Conservation (phyloP, 2,329 filamentous ascomycete genomes). For the Colletotrichum truncatum region DNA sequence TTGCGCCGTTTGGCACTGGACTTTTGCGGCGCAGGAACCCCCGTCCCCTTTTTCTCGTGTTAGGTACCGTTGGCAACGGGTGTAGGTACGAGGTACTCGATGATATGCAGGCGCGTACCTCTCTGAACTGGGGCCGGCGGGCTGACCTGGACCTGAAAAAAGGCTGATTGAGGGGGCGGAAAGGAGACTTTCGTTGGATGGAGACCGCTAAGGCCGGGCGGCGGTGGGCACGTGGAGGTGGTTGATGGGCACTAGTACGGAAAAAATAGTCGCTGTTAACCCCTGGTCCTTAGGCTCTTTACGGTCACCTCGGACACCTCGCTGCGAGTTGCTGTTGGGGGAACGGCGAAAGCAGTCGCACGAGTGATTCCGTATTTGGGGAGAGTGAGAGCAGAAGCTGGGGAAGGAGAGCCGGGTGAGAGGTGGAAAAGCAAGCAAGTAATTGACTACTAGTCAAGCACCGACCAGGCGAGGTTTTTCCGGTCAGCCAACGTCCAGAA, state of each 20-base stretch:
- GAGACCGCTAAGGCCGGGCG: slow-evolving; percentile 16
- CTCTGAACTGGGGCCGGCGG: background rate
- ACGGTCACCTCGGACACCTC: background rate
- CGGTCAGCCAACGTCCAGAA: no score
- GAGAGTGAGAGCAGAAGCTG: no score
- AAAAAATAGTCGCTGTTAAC: background rate
- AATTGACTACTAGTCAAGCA: background rate
- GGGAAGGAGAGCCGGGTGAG: background rate
- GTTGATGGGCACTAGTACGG: background rate
- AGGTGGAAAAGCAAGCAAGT: background rate
- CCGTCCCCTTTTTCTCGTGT: slow-evolving; percentile 7
- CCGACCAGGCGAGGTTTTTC: background rate
- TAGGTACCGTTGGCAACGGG: background rate
- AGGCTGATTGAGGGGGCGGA: slow-evolving; percentile 2
- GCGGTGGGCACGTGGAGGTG: slow-evolving; percentile 13
- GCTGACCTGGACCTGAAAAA: background rate
- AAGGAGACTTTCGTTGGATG: background rate
- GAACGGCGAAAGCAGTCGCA: background rate
- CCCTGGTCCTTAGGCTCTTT: background rate
- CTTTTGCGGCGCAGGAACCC: slow-evolving; percentile 7
- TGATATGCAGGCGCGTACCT: slow-evolving; percentile 5
- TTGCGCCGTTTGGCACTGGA: background rate
- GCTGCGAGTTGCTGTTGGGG: background rate
- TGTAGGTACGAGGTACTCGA: background rate
- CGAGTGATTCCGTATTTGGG: background rate